Evolutionary conservation across 495 filamentous ascomycete species (phyloP).

Genomic region (Aspergillus taichungensis): DNA sequence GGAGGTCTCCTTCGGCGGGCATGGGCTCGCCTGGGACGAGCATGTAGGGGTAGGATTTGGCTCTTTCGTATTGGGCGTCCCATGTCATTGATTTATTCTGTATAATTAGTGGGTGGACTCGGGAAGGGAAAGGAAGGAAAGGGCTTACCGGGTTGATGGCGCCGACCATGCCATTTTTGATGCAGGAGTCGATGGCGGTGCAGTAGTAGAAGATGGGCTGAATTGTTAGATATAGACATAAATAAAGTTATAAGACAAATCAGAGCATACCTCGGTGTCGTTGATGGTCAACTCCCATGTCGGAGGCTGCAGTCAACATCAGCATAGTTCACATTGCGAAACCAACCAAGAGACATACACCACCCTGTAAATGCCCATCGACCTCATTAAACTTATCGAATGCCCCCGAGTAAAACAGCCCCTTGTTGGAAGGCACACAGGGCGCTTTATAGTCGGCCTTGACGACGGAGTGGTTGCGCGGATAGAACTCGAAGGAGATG

Average conservation of each 20-base stretch:
- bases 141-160: slow-evolving; percentile 30
- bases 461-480: slow-evolving; percentile 53
- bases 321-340: background rate
- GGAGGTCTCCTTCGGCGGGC: slow-evolving; percentile 25
- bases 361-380: slow-evolving; percentile 22
- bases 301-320: slow-evolving; percentile 15
- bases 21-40: slow-evolving; percentile 28
- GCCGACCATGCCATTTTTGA: slow-evolving; percentile 34
- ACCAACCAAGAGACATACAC: slow-evolving; percentile 9
- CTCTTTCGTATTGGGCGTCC: slow-evolving; percentile 24
- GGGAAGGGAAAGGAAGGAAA: background rate
- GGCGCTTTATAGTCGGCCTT: slow-evolving; percentile 48
- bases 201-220: slow-evolving; percentile 36
- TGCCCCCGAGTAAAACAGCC: slow-evolving; percentile 31
- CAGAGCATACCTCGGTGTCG: slow-evolving; percentile 22
- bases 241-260: background rate
- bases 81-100: slow-evolving; percentile 28
- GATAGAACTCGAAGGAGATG: slow-evolving; percentile 53
- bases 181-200: slow-evolving; percentile 31
- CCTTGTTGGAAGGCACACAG: slow-evolving; percentile 42
- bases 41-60: slow-evolving; percentile 27
- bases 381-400: slow-evolving; percentile 23
- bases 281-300: slow-evolving; percentile 30
- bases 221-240: background rate
- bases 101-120: background rate